Evolutionary conservation across 345 rosid genomes (phyloP), one percentile per base, ranked within the genome.

Genomic region (Microthlaspi erraticum): DNA sequence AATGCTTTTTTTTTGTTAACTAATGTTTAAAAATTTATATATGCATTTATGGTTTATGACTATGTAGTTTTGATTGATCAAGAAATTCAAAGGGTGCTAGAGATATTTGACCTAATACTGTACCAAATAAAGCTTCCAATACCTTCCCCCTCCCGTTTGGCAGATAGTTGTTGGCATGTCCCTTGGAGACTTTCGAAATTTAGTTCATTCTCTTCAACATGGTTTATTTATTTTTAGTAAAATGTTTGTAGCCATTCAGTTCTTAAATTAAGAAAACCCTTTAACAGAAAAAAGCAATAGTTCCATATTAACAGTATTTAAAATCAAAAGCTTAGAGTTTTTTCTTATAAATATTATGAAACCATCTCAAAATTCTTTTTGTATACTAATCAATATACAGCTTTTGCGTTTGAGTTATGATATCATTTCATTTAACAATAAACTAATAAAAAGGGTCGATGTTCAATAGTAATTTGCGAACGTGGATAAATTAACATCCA

Each of bases 101-200:
- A 53, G 37, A 53, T 34, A 43, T 63, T 39, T 72, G 49, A 63
- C 70, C 20, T 26, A 72, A 10, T 52, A 52, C 43, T 19, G 14
- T 52, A 43, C 76, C 70, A 53, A 72, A 62, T 63, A 72, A 53
- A 72, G 70, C 56, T 53, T 63, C 41, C 19, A 63, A 63, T 64
- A 54, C 36, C 57, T 53, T 54, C 56, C 34, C 19, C 48, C 17
- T 43, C 64, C 44, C 16, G 32, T 72, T 62, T 62, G 54, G 53
- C 54, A 14, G 29, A 71, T 18, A 72, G 77, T 72, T 46, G 77
- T 57, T 57, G 52, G 44, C 60, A 65, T 23, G 45, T 48, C n/a
- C 26, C 26, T 65, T 38, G 48, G 59, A 45, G 43, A 13, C 33
- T 54, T 44, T 54, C 55, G 19, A 45, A 45, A 37, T 17, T 72